Evolutionary conservation across 164 flowering plant genomes (phyloP).

Genomic region (Akebia trifoliata): DNA sequence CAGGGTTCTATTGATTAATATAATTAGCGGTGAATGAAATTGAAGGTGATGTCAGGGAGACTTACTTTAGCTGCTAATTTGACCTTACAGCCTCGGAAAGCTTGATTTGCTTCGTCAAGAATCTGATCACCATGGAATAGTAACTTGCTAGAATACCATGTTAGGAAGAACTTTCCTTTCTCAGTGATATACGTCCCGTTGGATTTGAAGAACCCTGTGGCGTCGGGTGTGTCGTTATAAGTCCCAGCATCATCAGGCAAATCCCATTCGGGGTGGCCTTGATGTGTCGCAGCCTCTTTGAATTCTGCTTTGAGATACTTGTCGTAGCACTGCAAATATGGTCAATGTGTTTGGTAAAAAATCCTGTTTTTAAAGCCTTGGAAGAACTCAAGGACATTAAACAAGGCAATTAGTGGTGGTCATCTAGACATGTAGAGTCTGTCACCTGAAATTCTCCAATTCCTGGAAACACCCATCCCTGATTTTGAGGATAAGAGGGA

Average conservation of each 20-base stretch:
- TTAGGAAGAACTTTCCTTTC: constrained; percentile 76
- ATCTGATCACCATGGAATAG: constrained; percentile 78
- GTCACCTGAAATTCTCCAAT: constrained; percentile 90
- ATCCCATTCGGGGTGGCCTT: constrained; percentile 75
- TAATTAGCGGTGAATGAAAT: not conserved
- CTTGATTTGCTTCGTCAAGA: constrained; percentile 72
- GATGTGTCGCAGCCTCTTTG: constrained; percentile 47
- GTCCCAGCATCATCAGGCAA: constrained; percentile 73
- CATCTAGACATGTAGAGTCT: too few relatives aligned
- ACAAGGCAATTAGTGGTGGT: too few relatives aligned
- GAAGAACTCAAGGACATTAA: not conserved
- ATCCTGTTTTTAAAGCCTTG: not conserved
- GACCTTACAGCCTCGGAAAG: constrained; percentile 60
- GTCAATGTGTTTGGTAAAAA: not conserved
- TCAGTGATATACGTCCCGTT: constrained; percentile 62
- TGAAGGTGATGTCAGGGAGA: too few relatives aligned
- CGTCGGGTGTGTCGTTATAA: constrained; percentile 71
- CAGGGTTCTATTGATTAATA: not conserved
- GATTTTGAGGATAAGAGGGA: constrained; percentile 69
- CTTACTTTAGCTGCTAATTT: constrained; percentile 73
- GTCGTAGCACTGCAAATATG: constrained; percentile 66
- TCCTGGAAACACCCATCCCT: constrained; percentile 88
- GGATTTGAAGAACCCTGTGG: constrained; percentile 55
- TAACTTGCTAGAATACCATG: constrained; percentile 78
- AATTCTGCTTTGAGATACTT: constrained; percentile 60